phyloP scores from a whole-genome alignment of 225 moss, liverwort and hornwort species.

The Antitrichia curtipendula region DNA sequence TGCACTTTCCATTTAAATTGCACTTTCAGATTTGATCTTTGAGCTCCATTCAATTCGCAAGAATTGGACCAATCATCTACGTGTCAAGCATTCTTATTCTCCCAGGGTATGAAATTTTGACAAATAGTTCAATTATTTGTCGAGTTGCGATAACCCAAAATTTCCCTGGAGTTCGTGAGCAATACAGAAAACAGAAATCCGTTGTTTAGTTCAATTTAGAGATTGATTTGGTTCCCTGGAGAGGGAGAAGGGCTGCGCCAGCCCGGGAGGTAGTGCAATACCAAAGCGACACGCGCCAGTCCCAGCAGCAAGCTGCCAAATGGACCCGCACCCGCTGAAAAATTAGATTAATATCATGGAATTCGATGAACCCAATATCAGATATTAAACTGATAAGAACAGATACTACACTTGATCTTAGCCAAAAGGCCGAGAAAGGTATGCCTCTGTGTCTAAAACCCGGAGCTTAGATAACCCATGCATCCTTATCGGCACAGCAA shows the following conservation, averaged over 20 bases:
- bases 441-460: fast-evolving
- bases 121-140: no score
- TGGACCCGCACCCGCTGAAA: background rate
- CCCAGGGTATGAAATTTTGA: no score
- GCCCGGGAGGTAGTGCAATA: background rate
- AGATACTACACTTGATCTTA: conserved; percentile 63
- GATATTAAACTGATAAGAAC: conserved; percentile 55
- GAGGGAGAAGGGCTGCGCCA: background rate
- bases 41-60: background rate
- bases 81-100: background rate
- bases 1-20: background rate
- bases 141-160: no score
- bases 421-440: conserved; percentile 69
- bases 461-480: background rate
- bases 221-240: background rate
- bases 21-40: no score
- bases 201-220: no score
- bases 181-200: no score
- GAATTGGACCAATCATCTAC: background rate
- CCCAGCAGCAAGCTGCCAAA: background rate
- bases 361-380: conserved; percentile 34
- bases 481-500: background rate
- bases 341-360: conserved; percentile 41
- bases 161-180: no score
- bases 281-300: background rate